Base-by-base conservation (phyloP, 1,284 basidiomycete genomes). In the Cryptococcus depauperatus region DNA sequence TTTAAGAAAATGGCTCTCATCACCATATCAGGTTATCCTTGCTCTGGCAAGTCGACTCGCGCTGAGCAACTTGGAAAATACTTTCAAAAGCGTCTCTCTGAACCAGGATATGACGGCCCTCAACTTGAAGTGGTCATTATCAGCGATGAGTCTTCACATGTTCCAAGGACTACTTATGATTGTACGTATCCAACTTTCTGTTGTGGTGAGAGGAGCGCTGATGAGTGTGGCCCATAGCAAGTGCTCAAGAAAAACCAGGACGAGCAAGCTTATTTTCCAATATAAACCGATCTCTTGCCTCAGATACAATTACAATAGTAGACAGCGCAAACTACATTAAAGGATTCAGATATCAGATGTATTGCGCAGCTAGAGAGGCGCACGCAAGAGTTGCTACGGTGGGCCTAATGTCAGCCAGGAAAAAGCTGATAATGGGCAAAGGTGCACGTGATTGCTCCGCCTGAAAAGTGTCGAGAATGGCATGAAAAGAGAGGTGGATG, bases 301-400 rank as follows among this genome's bases (percentile, higher is more conserved):
- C 73, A 27, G 81, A 85, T 55, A 84, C 80, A 0, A 80, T 96
- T 57, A 77, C 93, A 41, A 85, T 98, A 53, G 79, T 92, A 46
- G 93, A 98, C 58, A 81, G 83, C 6, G 79, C 87, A 55, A 93
- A 96, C 63, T 96, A 98, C 69, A 97, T 97, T 77, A 97, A 98
- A 67, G 76, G 88, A 6, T 96, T 91, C 63, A 80, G 93, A 30
- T 98, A 98, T 69, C 93, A 98, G 71, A 83, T 97, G 72, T 96
- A 96, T 71, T 97, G 92, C 62, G 87, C 88, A 0, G 91, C 91
- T 3, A 75, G 91, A 37, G 93, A 97, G 66, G 78, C 83, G 48
- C 85, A 84, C 56, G 74, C 90, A 27, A 76, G 91, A 22, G 82
- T 87, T 6, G 87, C 85, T 63, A 96, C 92, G 41, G 89, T 93